Evolutionary conservation across 1,139 yeast species (phyloP).

Genomic region (Yamadazyma sp.): DNA sequence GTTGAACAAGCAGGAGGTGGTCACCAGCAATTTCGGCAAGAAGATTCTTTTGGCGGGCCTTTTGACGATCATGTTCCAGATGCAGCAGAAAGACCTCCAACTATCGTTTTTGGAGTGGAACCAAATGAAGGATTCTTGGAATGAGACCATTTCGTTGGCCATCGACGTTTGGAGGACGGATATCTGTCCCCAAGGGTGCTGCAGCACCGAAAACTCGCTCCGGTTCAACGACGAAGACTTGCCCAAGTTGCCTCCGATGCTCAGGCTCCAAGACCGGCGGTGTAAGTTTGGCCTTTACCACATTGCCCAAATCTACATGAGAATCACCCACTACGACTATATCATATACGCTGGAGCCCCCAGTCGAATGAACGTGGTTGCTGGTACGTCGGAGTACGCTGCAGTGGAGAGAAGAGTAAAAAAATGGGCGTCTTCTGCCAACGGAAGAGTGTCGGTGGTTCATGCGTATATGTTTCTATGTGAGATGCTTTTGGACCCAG

Average conservation of each 20-base stretch:
- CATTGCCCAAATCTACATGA: conserved; percentile 64
- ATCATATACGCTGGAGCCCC: conserved; percentile 79
- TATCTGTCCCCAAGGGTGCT: conserved; percentile 30
- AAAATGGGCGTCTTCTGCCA: conserved; percentile 40
- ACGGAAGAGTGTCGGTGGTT: conserved; percentile 41
- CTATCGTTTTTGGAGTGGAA: conserved; percentile 36
- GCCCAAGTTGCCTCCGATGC: conserved; percentile 21
- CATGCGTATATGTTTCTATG: conserved; percentile 60
- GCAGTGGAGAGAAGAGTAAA: conserved; percentile 47
- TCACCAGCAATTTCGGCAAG: conserved; percentile 56
- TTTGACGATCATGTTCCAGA: conserved; percentile 64
- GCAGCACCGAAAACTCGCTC: conserved; percentile 22
- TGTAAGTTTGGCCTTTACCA: conserved; percentile 60
- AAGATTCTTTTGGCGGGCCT: conserved; percentile 67
- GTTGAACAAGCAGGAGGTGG: conserved; percentile 51
- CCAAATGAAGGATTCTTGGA: conserved; percentile 50
- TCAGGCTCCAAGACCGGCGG: conserved; percentile 29
- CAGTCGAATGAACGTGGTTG: conserved; percentile 68
- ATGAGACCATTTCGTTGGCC: conserved; percentile 61
- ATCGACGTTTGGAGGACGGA: conserved; percentile 57
- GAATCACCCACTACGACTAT: conserved; percentile 67
- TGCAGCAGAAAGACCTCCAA: conserved; percentile 69
- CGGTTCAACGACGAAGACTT: conserved; percentile 11
- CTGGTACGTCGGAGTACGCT: conserved; percentile 50
- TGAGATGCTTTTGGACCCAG: conserved; percentile 55